Conservation (phyloP, 805 yeast species). For the Debaryomyces maramus region DNA sequence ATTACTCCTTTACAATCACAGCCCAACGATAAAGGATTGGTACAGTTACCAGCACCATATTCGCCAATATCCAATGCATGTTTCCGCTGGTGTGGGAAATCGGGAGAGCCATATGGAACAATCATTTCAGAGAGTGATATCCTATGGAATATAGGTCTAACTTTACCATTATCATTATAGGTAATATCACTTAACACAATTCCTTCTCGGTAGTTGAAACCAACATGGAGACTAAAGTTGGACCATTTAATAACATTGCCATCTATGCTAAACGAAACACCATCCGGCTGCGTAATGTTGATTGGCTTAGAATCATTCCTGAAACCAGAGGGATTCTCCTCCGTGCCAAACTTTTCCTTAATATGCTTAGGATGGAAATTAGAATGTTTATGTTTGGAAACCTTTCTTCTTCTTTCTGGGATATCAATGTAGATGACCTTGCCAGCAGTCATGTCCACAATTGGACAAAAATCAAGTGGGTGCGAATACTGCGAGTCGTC, state of each 20-base stretch:
- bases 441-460: slow-evolving; percentile 68
- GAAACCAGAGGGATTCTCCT: slow-evolving; percentile 47
- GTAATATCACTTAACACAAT: slow-evolving; percentile 72
- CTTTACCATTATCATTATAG: slow-evolving; percentile 74
- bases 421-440: slow-evolving; percentile 75
- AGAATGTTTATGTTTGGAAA: slow-evolving; percentile 66
- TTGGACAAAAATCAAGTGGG: slow-evolving; percentile 81
- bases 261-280: slow-evolving; percentile 72
- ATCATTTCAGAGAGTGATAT: slow-evolving; percentile 79
- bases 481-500: slow-evolving; percentile 76
- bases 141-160: slow-evolving; percentile 75
- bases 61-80: slow-evolving; percentile 87
- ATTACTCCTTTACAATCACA: slow-evolving; percentile 87
- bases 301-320: slow-evolving; percentile 67
- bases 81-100: slow-evolving; percentile 78
- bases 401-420: slow-evolving; percentile 71
- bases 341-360: slow-evolving; percentile 56
- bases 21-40: slow-evolving; percentile 74
- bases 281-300: slow-evolving; percentile 75
- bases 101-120: slow-evolving; percentile 82
- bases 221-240: slow-evolving; percentile 74
- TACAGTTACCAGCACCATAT: slow-evolving; percentile 85
- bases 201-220: slow-evolving; percentile 85
- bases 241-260: slow-evolving; percentile 76
- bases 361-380: slow-evolving; percentile 68